A percentile compares a stretch with the other conserved stretches of the same genome.
Evolutionary conservation across 108 stramenopile species (phyloP).

Genomic region (Pseudonitzschia delicatissima): DNA sequence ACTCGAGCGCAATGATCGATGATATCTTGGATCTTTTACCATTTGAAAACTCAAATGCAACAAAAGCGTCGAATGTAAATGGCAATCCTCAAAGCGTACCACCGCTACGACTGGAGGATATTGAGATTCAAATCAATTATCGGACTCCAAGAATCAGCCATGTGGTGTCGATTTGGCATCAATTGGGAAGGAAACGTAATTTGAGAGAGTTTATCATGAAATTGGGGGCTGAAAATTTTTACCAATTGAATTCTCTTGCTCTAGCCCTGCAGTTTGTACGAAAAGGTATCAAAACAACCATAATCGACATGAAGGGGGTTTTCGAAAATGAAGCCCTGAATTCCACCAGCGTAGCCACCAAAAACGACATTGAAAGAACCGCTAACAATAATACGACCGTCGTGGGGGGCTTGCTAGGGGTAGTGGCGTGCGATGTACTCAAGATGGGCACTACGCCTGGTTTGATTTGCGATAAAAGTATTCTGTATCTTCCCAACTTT

Average conservation of each 20-base stretch:
- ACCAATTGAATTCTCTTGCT: conserved; percentile 9
- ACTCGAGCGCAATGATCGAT: not conserved
- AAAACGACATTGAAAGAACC: too few relatives aligned
- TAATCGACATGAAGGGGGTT: conserved; percentile 7
- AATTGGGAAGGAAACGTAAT: not conserved
- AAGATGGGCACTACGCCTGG: not conserved
- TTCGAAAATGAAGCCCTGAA: too few relatives aligned
- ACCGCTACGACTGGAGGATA: not conserved
- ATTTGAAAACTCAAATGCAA: too few relatives aligned
- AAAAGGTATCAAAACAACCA: not conserved
- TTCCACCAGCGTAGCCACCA: not conserved
- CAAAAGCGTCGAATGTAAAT: too few relatives aligned
- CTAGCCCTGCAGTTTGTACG: conserved; percentile 6
- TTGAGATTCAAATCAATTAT: conserved; percentile 4
- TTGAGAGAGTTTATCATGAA: not conserved
- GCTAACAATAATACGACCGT: too few relatives aligned
- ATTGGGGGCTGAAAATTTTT: too few relatives aligned
- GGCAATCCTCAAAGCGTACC: too few relatives aligned
- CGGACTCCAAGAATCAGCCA: conserved; percentile 1
- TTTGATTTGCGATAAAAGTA: not conserved
- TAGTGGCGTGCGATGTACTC: conserved; percentile 2
- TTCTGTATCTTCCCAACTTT: not conserved
- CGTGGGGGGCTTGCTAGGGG: not conserved
- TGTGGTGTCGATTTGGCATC: conserved; percentile 3
- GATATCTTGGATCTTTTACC: not conserved